phyloP scores from a whole-genome alignment of 495 filamentous ascomycete species.

The Trichoderma virens region DNA sequence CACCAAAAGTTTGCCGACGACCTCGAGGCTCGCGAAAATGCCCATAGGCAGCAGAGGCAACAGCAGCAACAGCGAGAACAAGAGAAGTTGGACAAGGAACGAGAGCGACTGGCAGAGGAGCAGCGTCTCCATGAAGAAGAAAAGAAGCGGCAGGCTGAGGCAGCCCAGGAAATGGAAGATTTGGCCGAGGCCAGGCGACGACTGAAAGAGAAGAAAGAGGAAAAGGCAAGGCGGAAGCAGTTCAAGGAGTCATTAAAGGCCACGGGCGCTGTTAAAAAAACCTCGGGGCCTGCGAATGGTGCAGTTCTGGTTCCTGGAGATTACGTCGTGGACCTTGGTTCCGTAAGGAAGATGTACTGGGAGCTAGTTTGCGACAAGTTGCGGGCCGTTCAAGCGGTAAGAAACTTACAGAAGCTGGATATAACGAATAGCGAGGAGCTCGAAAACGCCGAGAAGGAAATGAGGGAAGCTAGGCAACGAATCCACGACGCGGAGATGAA shows the following conservation, averaged over 20 bases:
- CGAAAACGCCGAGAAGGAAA: background rate
- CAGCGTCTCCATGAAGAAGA: constrained; percentile 27
- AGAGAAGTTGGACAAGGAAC: constrained; percentile 22
- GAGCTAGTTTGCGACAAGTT: constrained; percentile 11
- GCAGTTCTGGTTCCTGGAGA: constrained; percentile 22
- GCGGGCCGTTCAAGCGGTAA: constrained; percentile 4
- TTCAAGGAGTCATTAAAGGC: constrained; percentile 19
- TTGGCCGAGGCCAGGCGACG: constrained; percentile 34
- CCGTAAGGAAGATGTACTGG: constrained; percentile 10
- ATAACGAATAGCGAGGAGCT: background rate
- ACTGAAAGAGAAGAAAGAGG: constrained; percentile 25
- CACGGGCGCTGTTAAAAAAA: constrained; percentile 6
- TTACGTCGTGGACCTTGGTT: background rate
- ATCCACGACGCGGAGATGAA: constrained; percentile 10
- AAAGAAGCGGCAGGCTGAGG: constrained; percentile 13
- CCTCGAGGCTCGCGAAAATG: constrained; percentile 25
- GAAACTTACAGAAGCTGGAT: background rate
- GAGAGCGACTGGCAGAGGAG: constrained; percentile 29
- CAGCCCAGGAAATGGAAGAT: constrained; percentile 17
- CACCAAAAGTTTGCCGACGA: constrained; percentile 26
- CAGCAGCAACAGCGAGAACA: constrained; percentile 20
- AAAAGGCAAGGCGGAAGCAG: constrained; percentile 26
- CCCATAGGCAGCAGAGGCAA: constrained; percentile 15
- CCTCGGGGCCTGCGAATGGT: constrained; percentile 1
- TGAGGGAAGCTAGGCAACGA: background rate